phyloP scores from a whole-genome alignment of 345 rosid genomes.

The Eucalyptus victrix region DNA sequence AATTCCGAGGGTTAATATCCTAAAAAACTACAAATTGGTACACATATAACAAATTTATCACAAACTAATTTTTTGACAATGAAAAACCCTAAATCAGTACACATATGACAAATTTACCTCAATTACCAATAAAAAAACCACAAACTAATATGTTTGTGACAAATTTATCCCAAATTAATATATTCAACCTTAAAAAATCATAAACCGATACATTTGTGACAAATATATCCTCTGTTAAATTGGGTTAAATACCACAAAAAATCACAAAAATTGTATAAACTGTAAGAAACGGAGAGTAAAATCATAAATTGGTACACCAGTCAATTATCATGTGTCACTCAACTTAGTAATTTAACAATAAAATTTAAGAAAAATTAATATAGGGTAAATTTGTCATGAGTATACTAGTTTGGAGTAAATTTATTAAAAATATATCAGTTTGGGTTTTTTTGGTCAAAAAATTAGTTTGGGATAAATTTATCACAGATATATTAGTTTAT shows the following conservation, averaged over 20 bases:
- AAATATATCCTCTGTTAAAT: rapidly evolving
- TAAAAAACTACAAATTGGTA: rapidly evolving
- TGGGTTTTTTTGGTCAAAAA: rapidly evolving
- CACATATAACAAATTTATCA: rapidly evolving
- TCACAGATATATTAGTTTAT: rapidly evolving
- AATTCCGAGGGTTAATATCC: rapidly evolving
- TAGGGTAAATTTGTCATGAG: rapidly evolving
- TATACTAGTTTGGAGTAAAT: rapidly evolving
- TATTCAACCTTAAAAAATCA: too few relatives aligned
- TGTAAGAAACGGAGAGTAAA: rapidly evolving
- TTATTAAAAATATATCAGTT: rapidly evolving
- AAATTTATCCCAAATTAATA: too few relatives aligned
- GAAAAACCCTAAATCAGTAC: rapidly evolving
- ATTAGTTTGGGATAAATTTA: rapidly evolving
- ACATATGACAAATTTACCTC: too few relatives aligned
- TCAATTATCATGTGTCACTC: rapidly evolving
- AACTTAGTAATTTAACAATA: rapidly evolving
- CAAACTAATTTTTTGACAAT: too few relatives aligned
- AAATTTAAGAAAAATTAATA: rapidly evolving
- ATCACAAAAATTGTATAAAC: too few relatives aligned
- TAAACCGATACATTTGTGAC: rapidly evolving
- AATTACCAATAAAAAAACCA: too few relatives aligned
- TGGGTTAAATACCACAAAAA: too few relatives aligned
- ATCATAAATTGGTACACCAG: rapidly evolving
- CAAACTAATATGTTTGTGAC: too few relatives aligned